Conservation (phyloP, 2,329 filamentous ascomycete genomes). For the Fonsecaea pugnacius region DNA sequence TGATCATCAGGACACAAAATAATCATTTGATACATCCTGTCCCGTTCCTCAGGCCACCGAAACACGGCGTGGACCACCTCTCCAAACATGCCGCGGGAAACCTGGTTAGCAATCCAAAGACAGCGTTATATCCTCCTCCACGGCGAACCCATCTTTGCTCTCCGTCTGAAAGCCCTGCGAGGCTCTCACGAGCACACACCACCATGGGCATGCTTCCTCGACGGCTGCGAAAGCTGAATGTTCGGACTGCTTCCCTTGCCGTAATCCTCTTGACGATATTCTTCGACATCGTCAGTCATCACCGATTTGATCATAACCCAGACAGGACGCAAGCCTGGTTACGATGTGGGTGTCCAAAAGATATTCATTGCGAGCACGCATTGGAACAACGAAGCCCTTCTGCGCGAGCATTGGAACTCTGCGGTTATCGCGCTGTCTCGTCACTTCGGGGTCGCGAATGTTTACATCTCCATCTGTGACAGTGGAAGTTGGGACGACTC, state of each 20-base stretch:
- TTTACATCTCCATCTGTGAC: slow-evolving; percentile 70
- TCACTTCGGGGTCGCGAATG: slow-evolving; percentile 63
- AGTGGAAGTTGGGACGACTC: slow-evolving; percentile 72
- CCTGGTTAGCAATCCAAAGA: too few relatives aligned
- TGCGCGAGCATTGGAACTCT: slow-evolving; percentile 65
- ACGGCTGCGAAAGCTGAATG: background rate
- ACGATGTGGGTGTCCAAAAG: background rate
- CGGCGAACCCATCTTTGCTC: too few relatives aligned
- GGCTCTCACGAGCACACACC: background rate
- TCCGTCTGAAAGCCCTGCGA: too few relatives aligned
- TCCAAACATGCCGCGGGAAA: too few relatives aligned
- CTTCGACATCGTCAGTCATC: background rate
- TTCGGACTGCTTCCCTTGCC: background rate
- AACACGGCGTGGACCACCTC: too few relatives aligned
- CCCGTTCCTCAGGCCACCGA: too few relatives aligned
- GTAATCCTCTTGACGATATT: background rate
- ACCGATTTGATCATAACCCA: background rate
- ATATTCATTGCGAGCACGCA: slow-evolving; percentile 71
- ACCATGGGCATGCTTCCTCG: background rate
- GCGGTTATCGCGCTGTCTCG: slow-evolving; percentile 63
- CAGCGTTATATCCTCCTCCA: too few relatives aligned
- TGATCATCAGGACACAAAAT: too few relatives aligned
- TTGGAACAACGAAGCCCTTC: slow-evolving; percentile 64
- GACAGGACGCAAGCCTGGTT: background rate
- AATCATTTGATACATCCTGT: too few relatives aligned